phyloP scores from a whole-genome alignment of 257 asterid species.

The Solanum arcanum region DNA sequence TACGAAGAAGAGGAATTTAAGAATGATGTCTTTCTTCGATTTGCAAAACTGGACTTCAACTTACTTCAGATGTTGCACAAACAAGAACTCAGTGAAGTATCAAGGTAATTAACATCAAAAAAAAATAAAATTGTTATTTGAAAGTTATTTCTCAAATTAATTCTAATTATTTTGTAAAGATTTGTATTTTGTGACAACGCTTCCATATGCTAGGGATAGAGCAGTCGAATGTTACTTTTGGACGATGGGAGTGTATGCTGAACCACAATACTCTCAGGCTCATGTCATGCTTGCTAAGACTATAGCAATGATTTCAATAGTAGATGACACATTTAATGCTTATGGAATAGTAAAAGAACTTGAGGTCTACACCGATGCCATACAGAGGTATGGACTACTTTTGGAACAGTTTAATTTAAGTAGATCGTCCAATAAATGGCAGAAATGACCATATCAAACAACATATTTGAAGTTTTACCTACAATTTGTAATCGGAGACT shows the following conservation, averaged over 20 bases:
- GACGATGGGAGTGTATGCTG: background rate
- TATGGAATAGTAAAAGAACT: background rate
- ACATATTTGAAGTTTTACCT: background rate
- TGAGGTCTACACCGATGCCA: background rate
- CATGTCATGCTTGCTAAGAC: background rate
- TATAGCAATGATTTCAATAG: background rate
- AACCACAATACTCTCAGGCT: background rate
- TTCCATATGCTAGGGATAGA: background rate
- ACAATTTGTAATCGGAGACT: background rate
- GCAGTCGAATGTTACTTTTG: background rate
- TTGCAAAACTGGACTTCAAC: slow-evolving; percentile 26
- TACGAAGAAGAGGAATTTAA: slow-evolving; percentile 9
- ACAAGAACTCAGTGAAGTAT: slow-evolving; percentile 16
- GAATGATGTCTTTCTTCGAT: slow-evolving; percentile 6
- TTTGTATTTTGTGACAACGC: background rate
- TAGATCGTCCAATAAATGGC: background rate
- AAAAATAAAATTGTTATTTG: too few species aligned
- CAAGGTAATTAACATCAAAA: slow-evolving; percentile 8
- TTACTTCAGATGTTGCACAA: slow-evolving; percentile 16
- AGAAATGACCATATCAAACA: background rate
- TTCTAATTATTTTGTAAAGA: background rate
- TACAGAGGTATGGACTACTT: background rate
- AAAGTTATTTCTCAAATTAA: background rate
- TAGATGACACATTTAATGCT: background rate
- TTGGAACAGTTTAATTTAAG: background rate